Evolutionary conservation across 2,329 filamentous ascomycete species (phyloP), one percentile per base, ranked within the genome.

Genomic region (Ascochyta pisi): DNA sequence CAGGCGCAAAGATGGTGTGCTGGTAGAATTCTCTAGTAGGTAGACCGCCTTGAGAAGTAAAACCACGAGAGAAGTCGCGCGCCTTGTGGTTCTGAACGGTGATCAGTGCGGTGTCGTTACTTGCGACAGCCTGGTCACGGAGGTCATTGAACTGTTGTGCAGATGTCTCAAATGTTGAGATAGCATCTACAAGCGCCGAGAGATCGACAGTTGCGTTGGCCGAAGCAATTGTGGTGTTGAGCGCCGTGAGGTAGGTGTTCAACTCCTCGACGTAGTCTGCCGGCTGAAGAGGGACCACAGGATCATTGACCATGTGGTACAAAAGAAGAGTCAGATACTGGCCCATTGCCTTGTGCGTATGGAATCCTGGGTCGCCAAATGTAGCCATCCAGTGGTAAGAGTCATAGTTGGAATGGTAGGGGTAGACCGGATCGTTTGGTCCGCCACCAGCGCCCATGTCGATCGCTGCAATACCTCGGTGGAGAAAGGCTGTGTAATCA

Each of bases 321-420:
- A 76, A 66, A 6, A 82, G 67, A 7, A 82, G 69, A 0, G 76
- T 69, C 3, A 80, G 63, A 52, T 77, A 79, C 52, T 82, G 79
- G 6, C 80, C 81, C 61, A 84, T 81, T 3, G 78, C 79, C 7
- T 76, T 76, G 61, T 84, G 82, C 1, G 78, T 76, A 41, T 74
- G 67, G 65, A 82, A 84, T 2, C 78, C 81, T 0, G 80, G 80
- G 61, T 84, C 82, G 5, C 80, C 82, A 53, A 77, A 83, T 0
- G 73, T 79, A 0, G 69, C 62, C 81, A 84, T 83, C 82, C 82
- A 84, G 54, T 79, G 76, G 57, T 81, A 82, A 29, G 74, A 69
- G 58, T 82, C 69, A 70, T 82, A 82, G 63, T 73, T 75, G 26
- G 75, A 78, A 61, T 82, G 79, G 63, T 82, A 82, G 27, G 74